Percentiles rank a stretch among this genome's conserved stretches.
Evolutionary conservation across 139 green algal species (phyloP).

Genomic region (Chlorella vulgaris): DNA sequence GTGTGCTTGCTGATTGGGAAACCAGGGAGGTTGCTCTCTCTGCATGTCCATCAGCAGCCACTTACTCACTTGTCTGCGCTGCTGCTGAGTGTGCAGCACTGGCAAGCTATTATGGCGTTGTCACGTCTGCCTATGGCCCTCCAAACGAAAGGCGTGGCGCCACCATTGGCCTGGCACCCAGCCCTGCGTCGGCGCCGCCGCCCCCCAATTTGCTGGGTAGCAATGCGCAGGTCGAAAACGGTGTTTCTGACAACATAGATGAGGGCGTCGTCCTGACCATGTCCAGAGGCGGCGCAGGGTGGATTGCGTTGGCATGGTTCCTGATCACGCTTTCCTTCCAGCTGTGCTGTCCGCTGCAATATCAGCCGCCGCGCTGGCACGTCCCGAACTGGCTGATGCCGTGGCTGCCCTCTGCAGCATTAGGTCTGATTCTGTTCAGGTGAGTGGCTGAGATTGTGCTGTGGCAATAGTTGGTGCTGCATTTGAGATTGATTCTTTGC

Average conservation of each 20-base stretch:
- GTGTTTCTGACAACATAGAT: background rate
- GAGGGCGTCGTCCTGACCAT: background rate
- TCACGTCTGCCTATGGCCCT: background rate
- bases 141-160: no score
- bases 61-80: background rate
- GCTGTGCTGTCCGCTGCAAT: background rate
- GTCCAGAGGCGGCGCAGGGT: background rate
- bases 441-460: no score
- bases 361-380: constrained; percentile 7
- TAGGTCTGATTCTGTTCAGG: constrained; percentile 36
- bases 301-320: constrained; percentile 4
- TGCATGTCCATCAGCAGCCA: background rate
- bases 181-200: background rate
- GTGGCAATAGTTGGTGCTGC: no score
- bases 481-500: background rate
- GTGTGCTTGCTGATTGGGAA: no score
- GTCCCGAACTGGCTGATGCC: constrained; percentile 38
- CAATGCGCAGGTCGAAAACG: no score
- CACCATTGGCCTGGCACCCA: background rate
- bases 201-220: no score
- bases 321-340: constrained; percentile 14
- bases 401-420: constrained; percentile 45
- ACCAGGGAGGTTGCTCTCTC: background rate
- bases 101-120: background rate
- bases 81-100: background rate